Evolutionary conservation across 257 asterid genomes (phyloP).

Genomic region (Solanum pinnatisectum): DNA sequence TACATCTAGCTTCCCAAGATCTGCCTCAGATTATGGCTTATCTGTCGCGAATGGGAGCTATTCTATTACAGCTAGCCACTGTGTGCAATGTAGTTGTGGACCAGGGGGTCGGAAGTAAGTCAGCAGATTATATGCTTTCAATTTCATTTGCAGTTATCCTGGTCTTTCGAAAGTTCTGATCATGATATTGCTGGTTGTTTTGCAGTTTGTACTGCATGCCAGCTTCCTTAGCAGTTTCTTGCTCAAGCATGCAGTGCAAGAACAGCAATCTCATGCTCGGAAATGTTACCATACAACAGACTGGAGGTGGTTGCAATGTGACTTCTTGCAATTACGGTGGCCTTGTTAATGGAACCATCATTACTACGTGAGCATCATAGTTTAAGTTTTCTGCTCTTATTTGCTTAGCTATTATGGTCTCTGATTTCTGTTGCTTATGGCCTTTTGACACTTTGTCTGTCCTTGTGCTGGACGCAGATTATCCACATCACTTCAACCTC

Average conservation of each 20-base stretch:
- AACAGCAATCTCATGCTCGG: conserved; percentile 83
- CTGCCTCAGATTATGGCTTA: conserved; percentile 60
- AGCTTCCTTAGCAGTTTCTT: conserved; percentile 91
- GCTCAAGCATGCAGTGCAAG: conserved; percentile 96
- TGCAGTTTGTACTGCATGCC: conserved; percentile 86
- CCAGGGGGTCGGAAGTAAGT: conserved; percentile 88
- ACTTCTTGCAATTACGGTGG: conserved; percentile 88
- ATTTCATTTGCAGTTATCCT: background rate
- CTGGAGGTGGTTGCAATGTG: conserved; percentile 84
- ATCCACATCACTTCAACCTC: conserved; percentile 71
- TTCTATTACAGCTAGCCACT: conserved; percentile 79
- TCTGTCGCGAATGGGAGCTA: conserved; percentile 93
- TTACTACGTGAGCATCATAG: conserved; percentile 41
- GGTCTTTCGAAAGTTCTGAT: background rate
- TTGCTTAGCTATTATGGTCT: background rate
- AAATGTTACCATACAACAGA: conserved; percentile 64
- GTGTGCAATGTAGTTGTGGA: conserved; percentile 96
- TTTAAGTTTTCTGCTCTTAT: background rate
- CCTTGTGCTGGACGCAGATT: conserved; percentile 42
- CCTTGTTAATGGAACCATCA: conserved; percentile 71
- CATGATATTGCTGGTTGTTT: background rate
- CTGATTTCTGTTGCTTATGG: background rate
- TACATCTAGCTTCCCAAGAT: conserved; percentile 67
- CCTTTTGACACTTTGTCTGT: background rate
- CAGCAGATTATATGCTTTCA: background rate